These are phyloP conservation scores for Neoscytalidium dimidiatum DNA, from an alignment of 2,329 filamentous ascomycete genomes.

Conservation along the genomic window DNA sequence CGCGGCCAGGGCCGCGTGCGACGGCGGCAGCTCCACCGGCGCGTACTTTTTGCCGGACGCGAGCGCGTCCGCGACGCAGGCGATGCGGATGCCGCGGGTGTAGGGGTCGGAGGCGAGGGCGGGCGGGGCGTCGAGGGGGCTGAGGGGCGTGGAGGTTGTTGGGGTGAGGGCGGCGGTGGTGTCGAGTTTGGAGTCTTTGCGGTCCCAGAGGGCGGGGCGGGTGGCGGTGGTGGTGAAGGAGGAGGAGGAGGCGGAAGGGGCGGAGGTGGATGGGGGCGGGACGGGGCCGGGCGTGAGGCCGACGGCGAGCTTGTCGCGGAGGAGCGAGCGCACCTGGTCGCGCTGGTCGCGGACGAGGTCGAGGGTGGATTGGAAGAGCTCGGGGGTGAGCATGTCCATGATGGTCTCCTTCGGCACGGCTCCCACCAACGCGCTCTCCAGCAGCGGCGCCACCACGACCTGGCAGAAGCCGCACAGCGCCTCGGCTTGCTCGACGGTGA, in stretches of 20 bases:
- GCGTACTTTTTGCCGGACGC: neutral
- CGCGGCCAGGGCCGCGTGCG: neutral
- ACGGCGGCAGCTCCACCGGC: neutral
- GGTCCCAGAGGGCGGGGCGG: neutral
- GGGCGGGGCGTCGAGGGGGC: neutral
- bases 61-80: neutral
- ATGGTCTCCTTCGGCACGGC: neutral
- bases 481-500: neutral
- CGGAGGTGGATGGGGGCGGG: neutral
- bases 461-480: constrained; percentile 1
- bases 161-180: neutral
- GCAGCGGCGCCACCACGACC: neutral
- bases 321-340: neutral
- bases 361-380: neutral
- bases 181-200: neutral
- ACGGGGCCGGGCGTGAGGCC: neutral
- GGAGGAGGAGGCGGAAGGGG: neutral
- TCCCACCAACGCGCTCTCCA: neutral
- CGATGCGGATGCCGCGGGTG: neutral
- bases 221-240: neutral
- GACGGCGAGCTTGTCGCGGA: neutral
- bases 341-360: neutral
- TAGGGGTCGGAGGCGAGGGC: neutral
- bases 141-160: neutral
- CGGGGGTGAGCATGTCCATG: neutral